phyloP scores from a whole-genome alignment of 495 filamentous ascomycete genomes.

The Parathielavia hyrcaniae region DNA sequence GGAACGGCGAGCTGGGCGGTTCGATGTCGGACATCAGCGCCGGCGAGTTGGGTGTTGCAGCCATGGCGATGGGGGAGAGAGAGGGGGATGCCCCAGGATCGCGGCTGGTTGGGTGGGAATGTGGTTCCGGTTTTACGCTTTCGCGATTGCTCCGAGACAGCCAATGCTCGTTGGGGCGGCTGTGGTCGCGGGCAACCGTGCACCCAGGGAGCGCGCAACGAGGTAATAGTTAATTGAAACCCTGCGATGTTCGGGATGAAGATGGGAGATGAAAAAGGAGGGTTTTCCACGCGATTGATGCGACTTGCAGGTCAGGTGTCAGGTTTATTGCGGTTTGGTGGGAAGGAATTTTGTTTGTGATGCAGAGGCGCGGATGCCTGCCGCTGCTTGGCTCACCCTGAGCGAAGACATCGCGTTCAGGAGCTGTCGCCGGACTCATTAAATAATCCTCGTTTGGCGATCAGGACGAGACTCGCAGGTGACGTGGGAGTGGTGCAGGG shows the following conservation, averaged over 20 bases:
- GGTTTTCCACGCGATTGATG: neutral
- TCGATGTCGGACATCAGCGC: slow-evolving; percentile 31
- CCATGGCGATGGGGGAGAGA: slow-evolving; percentile 24
- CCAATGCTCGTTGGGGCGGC: neutral
- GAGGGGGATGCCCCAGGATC: neutral
- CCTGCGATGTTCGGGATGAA: neutral
- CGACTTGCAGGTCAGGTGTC: neutral
- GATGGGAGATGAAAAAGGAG: neutral
- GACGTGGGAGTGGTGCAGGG: slow-evolving; percentile 12
- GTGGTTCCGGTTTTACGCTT: neutral
- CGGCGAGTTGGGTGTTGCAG: slow-evolving; percentile 30
- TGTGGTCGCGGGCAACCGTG: slow-evolving; percentile 1
- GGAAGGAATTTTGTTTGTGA: slow-evolving; percentile 17
- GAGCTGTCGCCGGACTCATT: slow-evolving; percentile 15
- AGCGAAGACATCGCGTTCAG: slow-evolving; percentile 29
- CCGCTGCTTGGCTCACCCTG: slow-evolving; percentile 21
- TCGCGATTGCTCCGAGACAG: neutral
- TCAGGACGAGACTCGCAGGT: slow-evolving; percentile 9
- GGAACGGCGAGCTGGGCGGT: slow-evolving; percentile 29
- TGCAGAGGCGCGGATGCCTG: slow-evolving; percentile 21
- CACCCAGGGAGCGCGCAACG: neutral
- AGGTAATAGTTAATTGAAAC: neutral
- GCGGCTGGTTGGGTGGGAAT: neutral
- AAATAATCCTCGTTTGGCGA: slow-evolving; percentile 21
- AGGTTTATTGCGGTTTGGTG: neutral